Evolutionary conservation across 352 stramenopile species (phyloP).

Genomic region (Aphanomyces astaci): DNA sequence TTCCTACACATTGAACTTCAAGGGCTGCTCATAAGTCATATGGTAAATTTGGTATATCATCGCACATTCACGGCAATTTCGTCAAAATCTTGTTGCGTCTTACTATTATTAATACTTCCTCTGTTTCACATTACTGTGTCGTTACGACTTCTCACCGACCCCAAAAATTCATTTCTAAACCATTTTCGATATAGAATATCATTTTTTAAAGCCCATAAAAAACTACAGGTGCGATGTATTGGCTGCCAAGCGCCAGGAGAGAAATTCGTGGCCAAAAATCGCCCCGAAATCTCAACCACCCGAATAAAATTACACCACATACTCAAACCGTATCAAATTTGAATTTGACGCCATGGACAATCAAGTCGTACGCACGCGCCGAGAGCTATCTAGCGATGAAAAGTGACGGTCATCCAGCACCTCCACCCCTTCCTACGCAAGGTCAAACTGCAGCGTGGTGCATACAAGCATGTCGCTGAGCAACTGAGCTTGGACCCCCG

Average conservation of each 20-base stretch:
- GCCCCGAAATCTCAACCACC: not conserved
- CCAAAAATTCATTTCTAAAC: not conserved
- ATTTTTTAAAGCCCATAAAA: no score
- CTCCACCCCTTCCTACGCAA: not conserved
- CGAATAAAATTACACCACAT: no score
- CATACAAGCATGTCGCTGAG: not conserved
- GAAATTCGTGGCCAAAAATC: not conserved
- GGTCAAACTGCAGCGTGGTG: not conserved
- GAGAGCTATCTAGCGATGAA: not conserved
- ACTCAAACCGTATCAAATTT: not conserved
- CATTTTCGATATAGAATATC: not conserved
- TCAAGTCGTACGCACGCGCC: not conserved
- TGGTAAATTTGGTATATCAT: no score
- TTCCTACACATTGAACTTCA: no score
- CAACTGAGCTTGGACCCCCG: not conserved
- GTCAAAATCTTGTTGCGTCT: no score
- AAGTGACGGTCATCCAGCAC: not conserved
- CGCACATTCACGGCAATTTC: no score
- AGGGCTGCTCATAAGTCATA: no score
- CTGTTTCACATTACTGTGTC: no score
- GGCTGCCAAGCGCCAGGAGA: not conserved
- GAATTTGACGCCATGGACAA: constrained; percentile 7
- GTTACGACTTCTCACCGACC: not conserved
- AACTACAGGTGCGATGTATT: not conserved
- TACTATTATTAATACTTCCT: no score